Evolutionary conservation across 1,139 yeast species (phyloP), one percentile per base, ranked within the genome.

Genomic region (Lodderomyces oxycetoniae): DNA sequence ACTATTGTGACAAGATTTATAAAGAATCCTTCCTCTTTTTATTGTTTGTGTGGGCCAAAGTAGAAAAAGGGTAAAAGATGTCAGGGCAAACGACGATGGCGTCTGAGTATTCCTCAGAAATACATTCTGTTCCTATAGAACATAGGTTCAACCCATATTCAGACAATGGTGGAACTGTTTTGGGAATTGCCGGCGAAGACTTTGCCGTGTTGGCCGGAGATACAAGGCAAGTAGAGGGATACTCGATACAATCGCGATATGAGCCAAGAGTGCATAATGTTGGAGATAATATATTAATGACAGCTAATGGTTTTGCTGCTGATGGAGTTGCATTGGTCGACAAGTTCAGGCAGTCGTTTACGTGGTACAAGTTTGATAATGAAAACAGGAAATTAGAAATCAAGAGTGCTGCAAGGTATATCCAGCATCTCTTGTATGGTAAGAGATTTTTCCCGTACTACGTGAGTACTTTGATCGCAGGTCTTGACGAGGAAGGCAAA

Each of bases 151-250:
- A 91, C 54, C 98, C 98, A 36, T 91, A 91, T 65, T 71, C 93
- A 33, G 96, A 91, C 59, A 88, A 89, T 53, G 99, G 99, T 48
- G 99, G 99, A 50, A 89, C 97, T 5, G 91, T 89, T 38, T 67
- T 91, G 46, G 99, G 97, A 40, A 91, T 91, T 61, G 96, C 98
- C 3, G 98, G 99, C 32, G 86, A 86, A 55, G 97, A 91, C 60
- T 91, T 88, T 53, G 96, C 96, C 20, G 93, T 91, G 26, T 71
- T 91, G 42, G 98, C 99, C 1, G 97, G 98, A 33, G 98, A 93
- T 59, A 91, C 99, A 14, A 82, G 99, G 67, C 95, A 85, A 56
- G 88, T 95, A 5, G 82, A 84, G 24, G 98, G 96, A 23, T 91
- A 87, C 63, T 81, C 88, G 43, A 93, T 91, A 60, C 88, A 91